Conservation (phyloP, 1,284 basidiomycete genomes). For the Puccinia hordei region DNA sequence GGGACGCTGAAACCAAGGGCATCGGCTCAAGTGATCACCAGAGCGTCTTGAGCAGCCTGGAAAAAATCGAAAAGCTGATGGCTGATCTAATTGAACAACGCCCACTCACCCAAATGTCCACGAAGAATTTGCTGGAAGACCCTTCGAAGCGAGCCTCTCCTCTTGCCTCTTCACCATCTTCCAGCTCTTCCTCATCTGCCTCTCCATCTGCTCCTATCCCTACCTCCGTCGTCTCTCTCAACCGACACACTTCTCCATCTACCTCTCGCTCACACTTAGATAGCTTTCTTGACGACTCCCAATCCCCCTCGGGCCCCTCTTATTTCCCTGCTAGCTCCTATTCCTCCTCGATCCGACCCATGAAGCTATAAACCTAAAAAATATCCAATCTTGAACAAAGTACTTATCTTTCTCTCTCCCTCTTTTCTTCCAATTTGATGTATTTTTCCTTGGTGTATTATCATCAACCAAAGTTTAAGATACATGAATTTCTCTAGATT, state of each 20-base stretch:
- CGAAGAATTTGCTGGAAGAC: not conserved
- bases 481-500: not conserved
- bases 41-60: constrained; percentile 12
- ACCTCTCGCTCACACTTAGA: not conserved
- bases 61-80: constrained; percentile 18
- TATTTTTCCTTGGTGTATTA: not conserved
- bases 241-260: not conserved
- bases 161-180: not conserved
- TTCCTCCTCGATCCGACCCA: constrained; percentile 7
- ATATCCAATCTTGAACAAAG: not conserved
- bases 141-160: not conserved
- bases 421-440: not conserved
- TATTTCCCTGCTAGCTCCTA: not conserved
- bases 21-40: not conserved
- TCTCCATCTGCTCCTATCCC: not conserved
- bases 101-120: no score
- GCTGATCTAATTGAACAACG: not conserved
- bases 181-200: not conserved
- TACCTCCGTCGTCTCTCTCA: not conserved
- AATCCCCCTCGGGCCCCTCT: not conserved
- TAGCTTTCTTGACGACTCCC: not conserved
- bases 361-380: constrained; percentile 5
- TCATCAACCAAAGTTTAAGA: not conserved
- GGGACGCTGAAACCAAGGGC: not conserved
- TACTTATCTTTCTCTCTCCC: not conserved